phyloP scores from a whole-genome alignment of 257 asterid species.

The Fraxinus quadrangulata region DNA sequence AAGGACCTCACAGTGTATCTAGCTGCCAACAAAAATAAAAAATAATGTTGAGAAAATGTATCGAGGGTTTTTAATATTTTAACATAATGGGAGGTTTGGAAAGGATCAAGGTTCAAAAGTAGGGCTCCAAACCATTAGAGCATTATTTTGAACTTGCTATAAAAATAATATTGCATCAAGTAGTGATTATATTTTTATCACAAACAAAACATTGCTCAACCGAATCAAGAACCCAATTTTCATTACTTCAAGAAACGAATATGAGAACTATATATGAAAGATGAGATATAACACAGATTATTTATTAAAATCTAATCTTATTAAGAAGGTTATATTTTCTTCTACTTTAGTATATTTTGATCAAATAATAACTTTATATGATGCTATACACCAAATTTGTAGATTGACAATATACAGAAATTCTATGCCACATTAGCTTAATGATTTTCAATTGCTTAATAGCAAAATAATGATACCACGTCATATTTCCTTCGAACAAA shows the following conservation, averaged over 20 bases:
- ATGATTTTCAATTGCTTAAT: background rate
- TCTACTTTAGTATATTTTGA: background rate
- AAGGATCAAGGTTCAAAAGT: background rate
- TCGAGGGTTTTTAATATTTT: background rate
- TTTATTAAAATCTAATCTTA: background rate
- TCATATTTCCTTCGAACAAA: no score
- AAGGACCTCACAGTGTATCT: constrained; percentile 78
- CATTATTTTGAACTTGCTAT: background rate
- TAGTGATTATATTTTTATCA: background rate
- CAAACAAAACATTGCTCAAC: background rate
- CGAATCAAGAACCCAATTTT: background rate
- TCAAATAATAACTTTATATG: background rate
- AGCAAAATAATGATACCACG: no score
- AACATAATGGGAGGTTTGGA: background rate
- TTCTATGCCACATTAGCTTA: background rate
- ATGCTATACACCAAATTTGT: background rate
- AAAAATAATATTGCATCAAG: background rate
- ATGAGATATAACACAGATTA: background rate
- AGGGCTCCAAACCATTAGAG: background rate
- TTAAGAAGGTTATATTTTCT: background rate
- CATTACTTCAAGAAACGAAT: background rate
- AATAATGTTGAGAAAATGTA: background rate
- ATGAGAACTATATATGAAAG: background rate
- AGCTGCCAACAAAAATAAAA: constrained; percentile 39
- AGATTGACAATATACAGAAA: background rate